Evolutionary conservation across 139 green algal genomes (phyloP), one percentile per base, ranked within the genome.

Genomic region (Picochlorum costavermella): DNA sequence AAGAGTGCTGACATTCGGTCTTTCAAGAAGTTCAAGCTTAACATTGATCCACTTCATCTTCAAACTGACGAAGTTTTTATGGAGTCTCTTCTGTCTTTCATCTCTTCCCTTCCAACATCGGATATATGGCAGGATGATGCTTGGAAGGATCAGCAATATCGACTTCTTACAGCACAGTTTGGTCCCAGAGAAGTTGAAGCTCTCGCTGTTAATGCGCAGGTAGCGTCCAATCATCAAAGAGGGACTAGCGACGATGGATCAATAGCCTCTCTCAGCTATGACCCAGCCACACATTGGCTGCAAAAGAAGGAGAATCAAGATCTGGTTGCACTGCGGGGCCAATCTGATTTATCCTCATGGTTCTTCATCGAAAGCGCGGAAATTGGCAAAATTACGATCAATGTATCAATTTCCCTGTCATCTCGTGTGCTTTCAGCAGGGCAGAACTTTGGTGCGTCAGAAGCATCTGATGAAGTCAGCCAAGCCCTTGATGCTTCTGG

Each of bases 371-470:
- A 91, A 75, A 71, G 71, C 4, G 82, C 84, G 16, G 65, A 82
- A 49, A 71, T 92, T 17, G 68, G 73, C 10, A 71, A 73, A 45
- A 64, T 91, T 28, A 61, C 67, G 31, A 69, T 86, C 68, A 92
- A 92, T 68, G 79, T 91, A 20, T 91, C 84, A 29, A 78, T 95
- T 13, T 79, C 84, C 9, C 74, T 94, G 23, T 81, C 76, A n/a
- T 87, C 73, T 16, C 77, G 77, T 55, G 67, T 89, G 29, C 74
- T 83, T 26, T 60, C 72, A 16, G 61, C 51, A 16, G 55, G 40
- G 23, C n/a, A 64, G 14, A 25, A 1, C 6, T 45, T 66, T 26
- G 23, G 23, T 0, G 17, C 51, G 1, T 49, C 28, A 23, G 23
- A 46, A 36, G 31, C 40, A 29, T 53, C 51, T 16, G 74, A 60